phyloP scores from a whole-genome alignment of 257 asterid species.

The Forsythia viridissima region DNA sequence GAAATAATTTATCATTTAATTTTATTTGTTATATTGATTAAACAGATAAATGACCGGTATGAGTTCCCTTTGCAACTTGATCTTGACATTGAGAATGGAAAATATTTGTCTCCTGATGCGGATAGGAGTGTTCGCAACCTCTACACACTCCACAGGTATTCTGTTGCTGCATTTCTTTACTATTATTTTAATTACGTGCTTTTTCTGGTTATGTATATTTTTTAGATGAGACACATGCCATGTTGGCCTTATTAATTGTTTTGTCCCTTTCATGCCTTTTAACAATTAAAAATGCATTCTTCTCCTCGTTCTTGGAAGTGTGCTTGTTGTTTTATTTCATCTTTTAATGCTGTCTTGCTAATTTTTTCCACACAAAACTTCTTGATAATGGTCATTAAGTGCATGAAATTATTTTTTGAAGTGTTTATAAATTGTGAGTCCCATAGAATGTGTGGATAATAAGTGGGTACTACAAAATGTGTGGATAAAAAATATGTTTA shows the following conservation, averaged over 20 bases:
- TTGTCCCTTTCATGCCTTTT: background rate
- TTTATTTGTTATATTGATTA: constrained; percentile 12
- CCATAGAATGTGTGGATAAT: too few relatives aligned
- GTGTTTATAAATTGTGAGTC: too few relatives aligned
- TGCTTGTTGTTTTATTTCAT: constrained; percentile 9
- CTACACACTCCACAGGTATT: constrained; percentile 86
- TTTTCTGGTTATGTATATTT: constrained; percentile 13
- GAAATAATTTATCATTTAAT: background rate
- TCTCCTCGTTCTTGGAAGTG: background rate
- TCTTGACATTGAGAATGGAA: constrained; percentile 83
- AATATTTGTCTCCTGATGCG: constrained; percentile 82
- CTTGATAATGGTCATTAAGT: constrained; percentile 13
- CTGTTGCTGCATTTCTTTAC: constrained; percentile 2
- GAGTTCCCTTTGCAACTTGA: constrained; percentile 95
- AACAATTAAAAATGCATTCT: background rate
- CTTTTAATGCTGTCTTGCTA: constrained; percentile 12
- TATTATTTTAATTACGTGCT: constrained; percentile 17
- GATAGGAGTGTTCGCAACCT: constrained; percentile 79
- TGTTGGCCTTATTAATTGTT: background rate
- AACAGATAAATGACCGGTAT: constrained; percentile 88
- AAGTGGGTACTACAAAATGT: too few relatives aligned
- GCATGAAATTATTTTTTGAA: too few relatives aligned
- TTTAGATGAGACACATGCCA: constrained; percentile 5
- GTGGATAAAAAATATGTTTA: too few relatives aligned
- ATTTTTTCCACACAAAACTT: background rate